phyloP scores from a whole-genome alignment of 495 filamentous ascomycete species.

The Echria macrotheca region DNA sequence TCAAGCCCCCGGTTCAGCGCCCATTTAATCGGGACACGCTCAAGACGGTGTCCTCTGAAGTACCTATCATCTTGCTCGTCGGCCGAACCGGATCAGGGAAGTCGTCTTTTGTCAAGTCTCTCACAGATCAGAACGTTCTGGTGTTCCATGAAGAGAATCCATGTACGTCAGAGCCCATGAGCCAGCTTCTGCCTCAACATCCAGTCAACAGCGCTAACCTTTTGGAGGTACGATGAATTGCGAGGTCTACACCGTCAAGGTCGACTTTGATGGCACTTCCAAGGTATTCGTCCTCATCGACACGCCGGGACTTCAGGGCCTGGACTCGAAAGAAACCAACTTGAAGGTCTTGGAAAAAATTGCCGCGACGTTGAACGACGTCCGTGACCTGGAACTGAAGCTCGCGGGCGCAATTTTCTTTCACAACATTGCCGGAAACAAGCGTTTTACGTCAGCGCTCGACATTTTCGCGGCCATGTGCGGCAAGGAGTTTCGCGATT shows the following conservation, averaged over 20 bases:
- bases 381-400: background rate
- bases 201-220: background rate
- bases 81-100: background rate
- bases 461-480: background rate
- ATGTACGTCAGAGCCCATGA: background rate
- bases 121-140: background rate
- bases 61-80: background rate
- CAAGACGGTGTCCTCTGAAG: background rate
- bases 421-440: background rate
- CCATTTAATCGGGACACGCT: background rate
- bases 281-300: background rate
- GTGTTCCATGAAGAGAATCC: background rate
- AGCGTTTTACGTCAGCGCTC: background rate
- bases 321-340: background rate
- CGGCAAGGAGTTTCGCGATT: background rate
- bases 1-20: background rate
- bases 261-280: too few species aligned
- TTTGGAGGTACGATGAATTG: background rate
- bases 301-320: background rate
- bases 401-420: background rate
- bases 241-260: background rate
- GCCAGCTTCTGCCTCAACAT: background rate
- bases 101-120: background rate
- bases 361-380: background rate
- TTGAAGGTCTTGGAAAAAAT: background rate